A percentile compares a stretch with the other conserved stretches of the same genome.
These are phyloP conservation scores for Colletotrichum tabaci DNA, from an alignment of 2,329 filamentous ascomycete genomes.

Conservation along the genomic window DNA sequence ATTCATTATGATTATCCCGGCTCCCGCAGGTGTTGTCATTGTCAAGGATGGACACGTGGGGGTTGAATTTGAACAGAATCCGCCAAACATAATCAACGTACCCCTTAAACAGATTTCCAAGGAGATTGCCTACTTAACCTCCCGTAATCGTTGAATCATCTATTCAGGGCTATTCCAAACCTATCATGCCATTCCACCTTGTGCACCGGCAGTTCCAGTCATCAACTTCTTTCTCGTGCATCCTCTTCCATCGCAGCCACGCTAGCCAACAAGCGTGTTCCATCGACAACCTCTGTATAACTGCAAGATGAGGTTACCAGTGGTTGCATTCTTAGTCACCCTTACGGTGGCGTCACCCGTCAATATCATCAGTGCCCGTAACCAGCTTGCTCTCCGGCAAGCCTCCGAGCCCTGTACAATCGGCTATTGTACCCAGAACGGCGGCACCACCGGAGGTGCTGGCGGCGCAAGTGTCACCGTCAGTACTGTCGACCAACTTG, in stretches of 20 bases:
- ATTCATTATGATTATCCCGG: not conserved
- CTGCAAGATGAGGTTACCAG: conserved; percentile 38
- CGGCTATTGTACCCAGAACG: conserved; percentile 51
- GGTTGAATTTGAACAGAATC: not conserved
- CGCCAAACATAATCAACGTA: not conserved
- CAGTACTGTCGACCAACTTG: conserved; percentile 46
- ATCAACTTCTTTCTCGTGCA: not conserved
- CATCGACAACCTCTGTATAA: conserved; percentile 34
- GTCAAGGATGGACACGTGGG: conserved; percentile 12
- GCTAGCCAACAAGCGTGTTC: not conserved
- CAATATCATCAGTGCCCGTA: conserved; percentile 34
- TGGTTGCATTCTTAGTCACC: conserved; percentile 36
- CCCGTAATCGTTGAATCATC: not conserved
- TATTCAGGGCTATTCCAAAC: conserved; percentile 9
- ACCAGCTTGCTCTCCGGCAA: conserved; percentile 38
- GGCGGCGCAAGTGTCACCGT: conserved; percentile 50
- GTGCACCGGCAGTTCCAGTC: conserved; percentile 23
- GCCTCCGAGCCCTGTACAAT: conserved; percentile 45
- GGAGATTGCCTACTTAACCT: not conserved
- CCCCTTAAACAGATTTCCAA: too few species aligned
- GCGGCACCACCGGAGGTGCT: conserved; percentile 51
- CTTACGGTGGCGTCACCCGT: conserved; percentile 35
- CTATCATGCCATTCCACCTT: conserved; percentile 5
- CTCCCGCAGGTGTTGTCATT: conserved; percentile 16
- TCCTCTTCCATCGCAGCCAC: not conserved